Conservation (phyloP, 208 protist species). For the Leishmania tropica region DNA sequence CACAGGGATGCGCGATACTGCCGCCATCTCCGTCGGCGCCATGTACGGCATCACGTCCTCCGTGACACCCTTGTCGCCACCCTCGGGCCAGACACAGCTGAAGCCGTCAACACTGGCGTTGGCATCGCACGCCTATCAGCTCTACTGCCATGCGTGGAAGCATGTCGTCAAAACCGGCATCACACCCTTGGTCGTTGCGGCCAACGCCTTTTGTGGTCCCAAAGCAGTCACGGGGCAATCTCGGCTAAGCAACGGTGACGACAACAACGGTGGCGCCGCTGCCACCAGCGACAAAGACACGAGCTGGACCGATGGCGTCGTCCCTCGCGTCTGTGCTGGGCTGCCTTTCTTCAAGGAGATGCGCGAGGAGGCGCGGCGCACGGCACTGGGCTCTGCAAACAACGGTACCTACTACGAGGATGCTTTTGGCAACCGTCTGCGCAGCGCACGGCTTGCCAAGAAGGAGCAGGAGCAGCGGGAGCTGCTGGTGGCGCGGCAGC, state of each 20-base stretch:
- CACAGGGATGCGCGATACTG: background rate
- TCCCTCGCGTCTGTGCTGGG: constrained; percentile 28
- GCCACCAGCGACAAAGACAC: constrained; percentile 1
- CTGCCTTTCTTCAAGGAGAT: constrained; percentile 56
- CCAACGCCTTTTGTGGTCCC: constrained; percentile 16
- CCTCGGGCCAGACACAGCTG: background rate
- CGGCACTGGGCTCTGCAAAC: constrained; percentile 35
- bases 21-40: background rate
- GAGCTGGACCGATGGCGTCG: constrained; percentile 4
- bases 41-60: background rate
- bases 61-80: background rate
- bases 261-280: background rate
- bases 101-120: background rate
- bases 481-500: constrained; percentile 34
- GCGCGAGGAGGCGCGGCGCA: constrained; percentile 35
- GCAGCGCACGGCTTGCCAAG: constrained; percentile 72
- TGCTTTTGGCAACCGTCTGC: constrained; percentile 71
- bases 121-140: constrained; percentile 29
- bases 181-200: constrained; percentile 16
- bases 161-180: constrained; percentile 29
- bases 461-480: constrained; percentile 56
- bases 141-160: constrained; percentile 37
- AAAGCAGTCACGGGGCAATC: background rate
- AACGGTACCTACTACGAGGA: constrained; percentile 51
- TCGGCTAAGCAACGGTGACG: background rate